Evolutionary conservation across 179 eudicot species (phyloP).

Genomic region (Gypsophila paniculata): DNA sequence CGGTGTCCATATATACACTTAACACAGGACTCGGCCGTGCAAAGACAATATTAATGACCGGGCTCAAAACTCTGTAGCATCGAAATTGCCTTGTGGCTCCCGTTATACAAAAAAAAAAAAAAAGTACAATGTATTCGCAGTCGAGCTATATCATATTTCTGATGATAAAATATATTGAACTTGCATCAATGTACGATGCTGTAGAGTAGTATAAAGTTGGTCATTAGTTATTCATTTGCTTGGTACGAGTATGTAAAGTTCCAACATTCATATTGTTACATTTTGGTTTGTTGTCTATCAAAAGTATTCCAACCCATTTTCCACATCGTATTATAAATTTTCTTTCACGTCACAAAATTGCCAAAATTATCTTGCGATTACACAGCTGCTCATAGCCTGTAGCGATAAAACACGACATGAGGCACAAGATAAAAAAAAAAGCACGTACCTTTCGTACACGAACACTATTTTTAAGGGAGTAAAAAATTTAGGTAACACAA

Average conservation of each 20-base stretch:
- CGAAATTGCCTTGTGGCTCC: neutral
- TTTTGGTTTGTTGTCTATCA: neutral
- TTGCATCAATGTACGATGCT: neutral
- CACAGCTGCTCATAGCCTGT: too few relatives aligned
- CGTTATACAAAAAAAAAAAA: neutral
- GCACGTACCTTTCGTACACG: too few relatives aligned
- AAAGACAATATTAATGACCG: neutral
- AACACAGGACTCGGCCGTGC: neutral
- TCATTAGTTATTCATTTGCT: constrained; percentile 7
- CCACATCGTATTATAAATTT: neutral
- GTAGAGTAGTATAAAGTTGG: neutral
- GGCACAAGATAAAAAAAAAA: too few relatives aligned
- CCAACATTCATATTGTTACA: neutral
- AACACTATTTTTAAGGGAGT: too few relatives aligned
- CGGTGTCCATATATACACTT: neutral
- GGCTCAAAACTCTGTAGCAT: neutral
- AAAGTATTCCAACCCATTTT: neutral
- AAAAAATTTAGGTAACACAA: too few relatives aligned
- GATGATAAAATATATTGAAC: neutral
- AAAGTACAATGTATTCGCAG: neutral
- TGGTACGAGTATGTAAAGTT: constrained; percentile 12
- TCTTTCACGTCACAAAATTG: too few relatives aligned
- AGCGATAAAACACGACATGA: too few relatives aligned
- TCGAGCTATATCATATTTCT: constrained; percentile 2
- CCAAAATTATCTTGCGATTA: too few relatives aligned